Base-by-base conservation (phyloP, 2,329 filamentous ascomycete species). In the Xylariaceae sp. region DNA sequence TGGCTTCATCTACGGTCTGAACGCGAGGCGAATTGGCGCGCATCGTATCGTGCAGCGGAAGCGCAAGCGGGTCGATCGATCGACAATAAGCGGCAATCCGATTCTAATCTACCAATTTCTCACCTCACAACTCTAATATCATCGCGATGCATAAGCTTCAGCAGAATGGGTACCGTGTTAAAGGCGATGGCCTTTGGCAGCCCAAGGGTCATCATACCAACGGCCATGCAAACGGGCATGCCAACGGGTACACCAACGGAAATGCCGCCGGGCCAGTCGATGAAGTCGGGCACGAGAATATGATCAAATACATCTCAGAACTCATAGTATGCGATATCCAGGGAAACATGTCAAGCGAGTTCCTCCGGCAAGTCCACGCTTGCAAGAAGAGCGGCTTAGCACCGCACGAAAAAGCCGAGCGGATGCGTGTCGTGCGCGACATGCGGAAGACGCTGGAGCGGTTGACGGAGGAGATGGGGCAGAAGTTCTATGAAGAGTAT, bases 271-370 rank as follows among this genome's bases (percentile, higher is more conserved):
- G 5, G 12, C 54, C 54, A 5, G 47, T 45, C 14, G 52, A 55
- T 39, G 52, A 56, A 17, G 47, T 52, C n/a, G 48, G 52, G 3
- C 54, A 56, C 32, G 51, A 56, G 33, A 49, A 56, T 32, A 54
- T 56, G 49, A 54, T 56, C 38, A 56, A 56, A 42, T 56, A 48
- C 38, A 48, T 56, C 33, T 56, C 54, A 6, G 54, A 56, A 47
- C 52, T 52, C 44, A 48, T 56, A 18, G 54, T 56, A 17, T 45
- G 44, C 27, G 49, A 52, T 14, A 54, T 56, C 19, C 54, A 56
- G 30, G 49, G 54, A 36, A 56, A 56, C 18, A 54, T 56, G 33
- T 54, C 52, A 14, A 52, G 52, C 39, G 54, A 47, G 5, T 56
- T 56, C 33, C 52, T 56, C 49, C 43, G 43, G 41, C 54, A 56